Conservation (phyloP, 2,329 filamentous ascomycete genomes). For the Penicillium freii region DNA sequence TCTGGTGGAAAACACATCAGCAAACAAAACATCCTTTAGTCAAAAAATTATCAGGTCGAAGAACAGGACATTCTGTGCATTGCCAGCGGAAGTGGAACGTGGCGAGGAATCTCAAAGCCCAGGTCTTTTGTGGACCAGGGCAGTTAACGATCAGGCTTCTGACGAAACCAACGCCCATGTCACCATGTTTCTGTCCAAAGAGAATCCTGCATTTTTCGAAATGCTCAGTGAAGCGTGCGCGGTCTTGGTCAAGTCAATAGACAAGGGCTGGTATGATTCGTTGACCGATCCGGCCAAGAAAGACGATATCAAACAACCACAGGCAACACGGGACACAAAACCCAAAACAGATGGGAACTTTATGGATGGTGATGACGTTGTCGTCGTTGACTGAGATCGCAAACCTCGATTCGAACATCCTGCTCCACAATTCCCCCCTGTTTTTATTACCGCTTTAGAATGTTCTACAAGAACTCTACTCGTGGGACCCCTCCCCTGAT, state of each 20-base stretch:
- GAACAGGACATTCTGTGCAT: constrained; percentile 83
- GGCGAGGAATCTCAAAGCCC: constrained; percentile 23
- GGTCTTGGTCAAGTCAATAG: constrained; percentile 40
- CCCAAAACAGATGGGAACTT: constrained; percentile 24
- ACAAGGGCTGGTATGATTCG: constrained; percentile 40
- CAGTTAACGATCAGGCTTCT: constrained; percentile 72
- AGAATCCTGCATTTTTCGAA: constrained; percentile 46
- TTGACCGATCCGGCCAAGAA: constrained; percentile 25
- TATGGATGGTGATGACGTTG: constrained; percentile 37
- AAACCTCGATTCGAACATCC: background rate
- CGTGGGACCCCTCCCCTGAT: constrained; percentile 13
- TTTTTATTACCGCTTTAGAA: constrained; percentile 1
- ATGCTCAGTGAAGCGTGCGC: constrained; percentile 41
- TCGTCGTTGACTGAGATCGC: constrained; percentile 32
- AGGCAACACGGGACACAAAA: constrained; percentile 11
- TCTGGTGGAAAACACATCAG: constrained; percentile 26
- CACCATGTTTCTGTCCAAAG: constrained; percentile 46
- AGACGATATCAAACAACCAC: constrained; percentile 16
- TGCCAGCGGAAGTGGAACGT: constrained; percentile 58
- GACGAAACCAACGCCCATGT: constrained; percentile 81
- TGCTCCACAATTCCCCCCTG: background rate
- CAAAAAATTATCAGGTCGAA: constrained; percentile 46
- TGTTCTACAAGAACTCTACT: constrained; percentile 6
- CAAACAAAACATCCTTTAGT: constrained; percentile 32
- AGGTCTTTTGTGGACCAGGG: constrained; percentile 62